Percentiles rank a stretch among this genome's conserved stretches.
phyloP scores from a whole-genome alignment of 345 rosid genomes.

The Bruguiera gymnorhiza region DNA sequence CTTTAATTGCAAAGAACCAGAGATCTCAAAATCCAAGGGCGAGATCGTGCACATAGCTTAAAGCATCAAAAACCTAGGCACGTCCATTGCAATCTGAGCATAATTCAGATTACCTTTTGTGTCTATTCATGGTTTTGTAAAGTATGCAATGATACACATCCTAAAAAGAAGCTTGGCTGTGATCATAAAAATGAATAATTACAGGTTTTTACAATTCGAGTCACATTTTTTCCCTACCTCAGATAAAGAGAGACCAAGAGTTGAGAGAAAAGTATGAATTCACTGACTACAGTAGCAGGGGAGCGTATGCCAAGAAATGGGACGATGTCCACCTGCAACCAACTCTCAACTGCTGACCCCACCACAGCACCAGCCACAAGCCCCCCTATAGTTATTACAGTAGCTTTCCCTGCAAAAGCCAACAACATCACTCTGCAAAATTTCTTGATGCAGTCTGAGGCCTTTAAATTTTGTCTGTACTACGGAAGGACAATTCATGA shows the following conservation, averaged over 20 bases:
- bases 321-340: constrained; percentile 93
- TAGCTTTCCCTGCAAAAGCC: constrained; percentile 70
- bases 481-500: too few species aligned
- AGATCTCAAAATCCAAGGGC: not conserved
- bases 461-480: too few species aligned
- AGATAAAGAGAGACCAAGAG: constrained; percentile 79
- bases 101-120: not conserved
- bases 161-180: constrained; percentile 36
- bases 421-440: not conserved
- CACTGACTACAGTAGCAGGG: constrained; percentile 82
- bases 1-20: not conserved
- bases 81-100: constrained; percentile 8
- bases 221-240: constrained; percentile 38
- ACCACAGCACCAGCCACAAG: constrained; percentile 92
- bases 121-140: constrained; percentile 46
- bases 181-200: constrained; percentile 50
- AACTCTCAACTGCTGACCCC: constrained; percentile 86
- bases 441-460: too few species aligned
- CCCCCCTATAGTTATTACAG: constrained; percentile 77
- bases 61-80: not conserved
- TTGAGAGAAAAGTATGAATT: constrained; percentile 78
- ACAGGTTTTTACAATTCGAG: constrained; percentile 31
- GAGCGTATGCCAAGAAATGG: constrained; percentile 82
- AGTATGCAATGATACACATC: constrained; percentile 42
- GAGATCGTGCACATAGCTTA: not conserved